Evolutionary conservation across 495 filamentous ascomycete genomes (phyloP).

Genomic region (Rostrohypoxylon terebratum): DNA sequence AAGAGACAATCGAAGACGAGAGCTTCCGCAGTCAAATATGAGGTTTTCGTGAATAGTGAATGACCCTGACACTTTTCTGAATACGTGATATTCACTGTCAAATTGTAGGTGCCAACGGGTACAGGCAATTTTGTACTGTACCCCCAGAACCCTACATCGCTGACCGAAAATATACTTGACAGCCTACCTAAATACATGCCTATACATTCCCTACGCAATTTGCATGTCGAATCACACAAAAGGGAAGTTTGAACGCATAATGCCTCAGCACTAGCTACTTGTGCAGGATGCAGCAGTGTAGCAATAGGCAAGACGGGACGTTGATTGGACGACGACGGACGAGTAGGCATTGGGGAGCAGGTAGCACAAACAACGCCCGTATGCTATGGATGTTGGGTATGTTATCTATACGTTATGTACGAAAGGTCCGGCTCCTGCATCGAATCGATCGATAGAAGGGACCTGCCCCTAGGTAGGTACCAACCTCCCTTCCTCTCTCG

Average conservation of each 20-base stretch:
- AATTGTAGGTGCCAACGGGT: not conserved
- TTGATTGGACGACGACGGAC: not conserved
- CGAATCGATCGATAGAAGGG: not conserved
- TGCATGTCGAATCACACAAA: not conserved
- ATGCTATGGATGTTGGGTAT: too few relatives aligned
- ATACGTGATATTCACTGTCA: not conserved
- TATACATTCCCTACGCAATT: not conserved
- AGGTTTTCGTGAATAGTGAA: not conserved
- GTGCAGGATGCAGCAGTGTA: constrained; percentile 2
- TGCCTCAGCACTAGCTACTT: constrained; percentile 6
- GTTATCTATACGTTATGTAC: not conserved
- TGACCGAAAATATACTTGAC: not conserved
- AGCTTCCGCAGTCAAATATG: constrained; percentile 21
- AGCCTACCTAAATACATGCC: not conserved
- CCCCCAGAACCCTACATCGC: not conserved
- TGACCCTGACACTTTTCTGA: not conserved
- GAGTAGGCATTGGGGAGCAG: not conserved
- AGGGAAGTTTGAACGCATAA: constrained; percentile 1
- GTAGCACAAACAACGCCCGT: not conserved
- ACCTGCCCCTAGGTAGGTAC: not conserved
- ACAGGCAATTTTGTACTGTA: not conserved
- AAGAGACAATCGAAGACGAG: constrained; percentile 31
- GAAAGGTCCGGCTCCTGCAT: not conserved
- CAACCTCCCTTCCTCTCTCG: too few relatives aligned
- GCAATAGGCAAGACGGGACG: not conserved